phyloP scores from a whole-genome alignment of 176 grass and related monocot species.

The Paspalum vaginatum region DNA sequence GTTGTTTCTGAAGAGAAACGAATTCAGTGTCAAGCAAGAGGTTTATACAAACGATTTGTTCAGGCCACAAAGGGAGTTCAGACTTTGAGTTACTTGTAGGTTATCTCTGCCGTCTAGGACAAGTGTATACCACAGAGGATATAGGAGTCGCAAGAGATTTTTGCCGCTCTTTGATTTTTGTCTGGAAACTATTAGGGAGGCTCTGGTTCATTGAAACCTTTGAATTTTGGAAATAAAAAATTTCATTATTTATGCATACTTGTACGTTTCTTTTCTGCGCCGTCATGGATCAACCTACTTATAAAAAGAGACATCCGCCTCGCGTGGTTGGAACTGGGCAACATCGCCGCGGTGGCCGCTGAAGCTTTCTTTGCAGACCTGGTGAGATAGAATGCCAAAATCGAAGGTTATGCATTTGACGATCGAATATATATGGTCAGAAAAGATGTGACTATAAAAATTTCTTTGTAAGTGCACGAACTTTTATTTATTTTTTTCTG shows the following conservation, averaged over 20 bases:
- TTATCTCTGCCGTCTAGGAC: constrained; percentile 36
- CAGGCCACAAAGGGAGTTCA: background rate
- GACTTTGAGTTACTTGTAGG: background rate
- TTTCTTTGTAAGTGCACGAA: no score
- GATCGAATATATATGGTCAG: no score
- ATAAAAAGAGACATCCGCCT: no score
- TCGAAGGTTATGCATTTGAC: no score
- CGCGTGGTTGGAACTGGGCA: no score
- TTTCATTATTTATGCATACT: background rate
- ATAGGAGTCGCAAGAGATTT: constrained; percentile 20
- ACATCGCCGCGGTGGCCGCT: no score
- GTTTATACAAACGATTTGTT: constrained; percentile 6
- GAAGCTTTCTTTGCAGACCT: no score
- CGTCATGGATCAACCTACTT: no score
- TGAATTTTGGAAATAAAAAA: constrained; percentile 31
- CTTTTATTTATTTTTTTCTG: no score
- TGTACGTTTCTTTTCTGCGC: background rate
- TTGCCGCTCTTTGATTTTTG: constrained; percentile 18
- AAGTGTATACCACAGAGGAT: constrained; percentile 39
- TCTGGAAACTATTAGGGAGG: constrained; percentile 7
- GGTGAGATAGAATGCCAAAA: no score
- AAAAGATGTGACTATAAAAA: no score
- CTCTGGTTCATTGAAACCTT: constrained; percentile 21
- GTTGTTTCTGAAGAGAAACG: background rate
- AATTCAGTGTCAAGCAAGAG: background rate